Evolutionary conservation across 192 early-diverging fungal species (phyloP), one percentile per base, ranked within the genome.

Genomic region (Mortierella claussenii): DNA sequence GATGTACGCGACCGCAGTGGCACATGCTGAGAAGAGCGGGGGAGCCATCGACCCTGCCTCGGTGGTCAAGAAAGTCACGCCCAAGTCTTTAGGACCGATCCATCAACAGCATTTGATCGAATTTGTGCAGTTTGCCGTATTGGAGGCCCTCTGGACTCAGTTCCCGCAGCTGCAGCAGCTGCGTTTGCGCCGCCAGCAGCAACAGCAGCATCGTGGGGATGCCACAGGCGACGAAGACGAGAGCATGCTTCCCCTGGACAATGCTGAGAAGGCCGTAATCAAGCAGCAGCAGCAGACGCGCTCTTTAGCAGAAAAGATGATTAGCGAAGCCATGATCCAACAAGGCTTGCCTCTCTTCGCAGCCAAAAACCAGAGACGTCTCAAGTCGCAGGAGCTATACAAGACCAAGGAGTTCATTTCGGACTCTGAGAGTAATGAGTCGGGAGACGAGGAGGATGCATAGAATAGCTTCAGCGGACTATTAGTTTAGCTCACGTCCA

Each of bases 401-500:
- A 60, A 49, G 32, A 23, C 46, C 1, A 34, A 45, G n/a, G 46
- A 60, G 21, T 48, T 32, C 21, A 30, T 37, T 18, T 53, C 26
- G 34, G 60, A 62, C 49, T 34, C 46, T 4, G 40, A 55, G 24
- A 53, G 50, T 17, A 27, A 31, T 32, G 28, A 45, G 4, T 17
- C 37, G 27, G 48, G 51, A 12, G 62, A 53, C 24, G 60, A 63
- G n/a, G 62, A 65, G 24, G 49, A 53, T 24, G 51, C 48, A n/a
- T n/a, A n/a, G n/a, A n/a, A n/a, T n/a, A n/a, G n/a, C n/a, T n/a
- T n/a, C n/a, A n/a, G n/a, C n/a, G n/a, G n/a, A n/a, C n/a, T n/a
- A n/a, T n/a, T n/a, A n/a, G n/a, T n/a, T n/a, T n/a, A n/a, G n/a
- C n/a, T n/a, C n/a, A n/a, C n/a, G n/a, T n/a, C n/a, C n/a, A n/a